A percentile compares a stretch with the other conserved stretches of the same genome.
These are phyloP conservation scores for Cardamine occulta DNA, from an alignment of 345 rosid species.

Conservation along the genomic window DNA sequence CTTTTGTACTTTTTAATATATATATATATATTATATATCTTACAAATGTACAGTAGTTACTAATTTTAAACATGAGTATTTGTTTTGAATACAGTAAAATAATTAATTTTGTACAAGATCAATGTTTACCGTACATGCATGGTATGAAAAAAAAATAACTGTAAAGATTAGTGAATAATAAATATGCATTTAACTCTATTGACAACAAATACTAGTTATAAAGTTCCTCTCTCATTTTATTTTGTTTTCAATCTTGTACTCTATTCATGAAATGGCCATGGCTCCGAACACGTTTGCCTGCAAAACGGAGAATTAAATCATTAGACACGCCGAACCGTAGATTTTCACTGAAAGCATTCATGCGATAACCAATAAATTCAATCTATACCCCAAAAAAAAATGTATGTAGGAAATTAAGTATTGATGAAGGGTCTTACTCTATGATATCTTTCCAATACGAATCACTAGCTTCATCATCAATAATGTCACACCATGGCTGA, in stretches of 20 bases:
- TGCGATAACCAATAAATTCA: neutral
- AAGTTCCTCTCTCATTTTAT: slow-evolving; percentile 7
- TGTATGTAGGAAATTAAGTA: neutral
- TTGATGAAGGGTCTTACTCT: slow-evolving; percentile 50
- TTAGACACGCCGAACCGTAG: slow-evolving; percentile 3
- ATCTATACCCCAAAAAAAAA: neutral
- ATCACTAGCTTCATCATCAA: slow-evolving; percentile 57
- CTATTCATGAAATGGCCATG: slow-evolving; percentile 52
- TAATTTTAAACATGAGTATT: slow-evolving; percentile 11
- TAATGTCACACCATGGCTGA: slow-evolving; percentile 39
- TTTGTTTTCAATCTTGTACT: neutral
- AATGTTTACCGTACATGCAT: slow-evolving; percentile 7
- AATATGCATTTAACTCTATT: slow-evolving; percentile 12
- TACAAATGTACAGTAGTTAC: neutral
- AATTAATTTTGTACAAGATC: slow-evolving; percentile 4
- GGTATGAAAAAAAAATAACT: slow-evolving; percentile 2
- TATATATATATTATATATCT: neutral
- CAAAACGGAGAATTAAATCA: slow-evolving; percentile 22
- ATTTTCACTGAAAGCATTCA: slow-evolving; percentile 4
- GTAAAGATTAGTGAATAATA: neutral
- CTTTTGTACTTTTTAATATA: neutral
- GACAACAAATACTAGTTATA: slow-evolving; percentile 19
- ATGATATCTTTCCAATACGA: slow-evolving; percentile 63
- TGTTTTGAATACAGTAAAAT: slow-evolving; percentile 4
- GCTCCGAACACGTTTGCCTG: slow-evolving; percentile 60